These are phyloP conservation scores for Glomus cerebriforme DNA, from an alignment of 192 early-diverging fungal species.

Conservation along the genomic window DNA sequence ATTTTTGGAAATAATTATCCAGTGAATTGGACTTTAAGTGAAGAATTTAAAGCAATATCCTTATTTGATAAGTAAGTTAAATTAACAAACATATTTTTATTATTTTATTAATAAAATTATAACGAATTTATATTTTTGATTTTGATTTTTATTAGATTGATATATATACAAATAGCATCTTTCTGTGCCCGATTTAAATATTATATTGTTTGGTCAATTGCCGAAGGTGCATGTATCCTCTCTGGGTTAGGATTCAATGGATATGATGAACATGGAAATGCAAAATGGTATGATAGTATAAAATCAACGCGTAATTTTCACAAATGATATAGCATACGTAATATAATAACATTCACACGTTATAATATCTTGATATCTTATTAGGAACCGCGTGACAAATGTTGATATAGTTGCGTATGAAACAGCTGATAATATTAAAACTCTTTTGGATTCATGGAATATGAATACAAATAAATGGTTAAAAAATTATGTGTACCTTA, in stretches of 20 bases:
- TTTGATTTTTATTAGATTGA: constrained; percentile 42
- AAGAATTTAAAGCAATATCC: constrained; percentile 13
- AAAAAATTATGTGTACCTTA: constrained; percentile 79
- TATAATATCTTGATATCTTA: neutral
- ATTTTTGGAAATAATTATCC: constrained; percentile 4
- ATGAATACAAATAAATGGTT: constrained; percentile 88
- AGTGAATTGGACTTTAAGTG: constrained; percentile 22
- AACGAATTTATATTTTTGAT: neutral
- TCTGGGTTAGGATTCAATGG: constrained; percentile 86
- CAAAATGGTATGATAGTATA: constrained; percentile 58
- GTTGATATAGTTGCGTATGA: constrained; percentile 77
- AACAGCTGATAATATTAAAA: constrained; percentile 73
- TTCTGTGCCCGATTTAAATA: constrained; percentile 74
- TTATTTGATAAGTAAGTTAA: constrained; percentile 18
- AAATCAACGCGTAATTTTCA: neutral
- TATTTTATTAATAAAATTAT: neutral
- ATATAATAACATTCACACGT: neutral
- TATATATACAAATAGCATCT: constrained; percentile 62
- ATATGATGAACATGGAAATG: constrained; percentile 51
- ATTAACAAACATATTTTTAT: neutral
- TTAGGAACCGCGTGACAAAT: constrained; percentile 63
- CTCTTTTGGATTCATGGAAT: constrained; percentile 86
- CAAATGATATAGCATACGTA: neutral
- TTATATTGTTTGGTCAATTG: constrained; percentile 90
- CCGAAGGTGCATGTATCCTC: constrained; percentile 83